These are phyloP conservation scores for Cymbidium sinense DNA, from an alignment of 106 monocot species.

Conservation along the genomic window DNA sequence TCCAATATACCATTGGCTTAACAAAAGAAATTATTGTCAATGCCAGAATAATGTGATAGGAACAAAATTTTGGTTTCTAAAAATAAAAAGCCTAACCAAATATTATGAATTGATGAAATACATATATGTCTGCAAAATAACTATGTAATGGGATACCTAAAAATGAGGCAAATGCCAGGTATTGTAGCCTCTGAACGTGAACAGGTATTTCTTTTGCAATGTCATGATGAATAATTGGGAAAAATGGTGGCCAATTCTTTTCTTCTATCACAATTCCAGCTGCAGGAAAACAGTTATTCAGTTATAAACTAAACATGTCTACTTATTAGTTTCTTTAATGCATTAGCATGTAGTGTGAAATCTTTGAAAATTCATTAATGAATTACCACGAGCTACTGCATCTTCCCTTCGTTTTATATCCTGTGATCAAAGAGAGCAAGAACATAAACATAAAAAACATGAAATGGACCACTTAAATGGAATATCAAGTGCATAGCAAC, in stretches of 20 bases:
- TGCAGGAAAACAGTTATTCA: conserved; percentile 19
- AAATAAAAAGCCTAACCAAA: background rate
- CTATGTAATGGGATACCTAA: conserved; percentile 41
- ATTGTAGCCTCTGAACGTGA: conserved; percentile 83
- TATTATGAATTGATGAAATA: background rate
- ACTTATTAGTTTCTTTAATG: background rate
- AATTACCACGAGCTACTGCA: conserved; percentile 13
- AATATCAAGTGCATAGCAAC: background rate
- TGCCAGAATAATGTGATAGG: background rate
- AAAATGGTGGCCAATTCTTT: conserved; percentile 94
- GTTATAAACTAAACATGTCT: background rate
- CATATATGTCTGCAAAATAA: background rate
- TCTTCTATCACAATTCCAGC: conserved; percentile 81
- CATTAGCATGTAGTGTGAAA: background rate
- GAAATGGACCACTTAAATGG: background rate
- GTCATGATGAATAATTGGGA: conserved; percentile 98
- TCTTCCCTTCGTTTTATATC: conserved; percentile 23
- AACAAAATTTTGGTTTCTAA: background rate
- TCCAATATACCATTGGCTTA: background rate
- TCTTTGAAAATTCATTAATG: background rate
- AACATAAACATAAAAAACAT: conserved; percentile 1
- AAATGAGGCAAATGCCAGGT: conserved; percentile 95
- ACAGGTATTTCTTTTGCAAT: conserved; percentile 90
- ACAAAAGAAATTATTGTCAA: conserved; percentile 1
- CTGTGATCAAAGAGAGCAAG: conserved; percentile 2